These are phyloP conservation scores for Monosporozyma yasuniensis DNA, from an alignment of 805 yeast species.

Conservation along the genomic window DNA sequence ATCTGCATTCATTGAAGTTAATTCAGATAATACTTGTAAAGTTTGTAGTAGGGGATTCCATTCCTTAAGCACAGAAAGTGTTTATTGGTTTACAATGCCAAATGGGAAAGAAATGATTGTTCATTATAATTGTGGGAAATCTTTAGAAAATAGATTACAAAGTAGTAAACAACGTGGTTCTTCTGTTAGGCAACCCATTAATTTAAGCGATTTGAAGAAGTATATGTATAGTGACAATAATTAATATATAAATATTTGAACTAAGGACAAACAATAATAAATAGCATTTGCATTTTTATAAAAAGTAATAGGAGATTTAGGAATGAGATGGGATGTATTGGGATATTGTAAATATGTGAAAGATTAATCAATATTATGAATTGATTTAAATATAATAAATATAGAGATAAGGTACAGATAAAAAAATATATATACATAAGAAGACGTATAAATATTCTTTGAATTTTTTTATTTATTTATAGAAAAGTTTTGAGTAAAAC, in stretches of 20 bases:
- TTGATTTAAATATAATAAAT: not conserved
- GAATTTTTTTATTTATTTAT: not conserved
- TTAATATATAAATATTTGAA: not conserved
- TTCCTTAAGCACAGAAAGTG: constrained; percentile 13
- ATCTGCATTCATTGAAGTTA: constrained; percentile 31
- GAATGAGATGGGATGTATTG: too few relatives aligned
- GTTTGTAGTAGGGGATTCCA: constrained; percentile 42
- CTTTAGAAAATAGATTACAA: constrained; percentile 12
- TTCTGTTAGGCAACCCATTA: constrained; percentile 3
- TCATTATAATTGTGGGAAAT: constrained; percentile 24
- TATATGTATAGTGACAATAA: not conserved
- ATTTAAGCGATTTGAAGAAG: not conserved
- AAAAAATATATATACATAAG: not conserved
- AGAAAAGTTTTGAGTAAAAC: not conserved
- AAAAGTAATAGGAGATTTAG: too few relatives aligned
- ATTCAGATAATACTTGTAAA: constrained; percentile 43
- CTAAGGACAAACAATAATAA: not conserved
- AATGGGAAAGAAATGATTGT: constrained; percentile 13
- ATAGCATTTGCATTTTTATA: not conserved
- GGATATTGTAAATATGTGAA: not conserved
- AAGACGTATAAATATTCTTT: not conserved
- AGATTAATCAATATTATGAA: not conserved
- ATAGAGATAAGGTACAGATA: not conserved
- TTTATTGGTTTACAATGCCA: constrained; percentile 12
- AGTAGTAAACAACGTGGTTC: constrained; percentile 5